Conservation (phyloP, 2,329 filamentous ascomycete species). For the Microdochium trichocladiopsis region DNA sequence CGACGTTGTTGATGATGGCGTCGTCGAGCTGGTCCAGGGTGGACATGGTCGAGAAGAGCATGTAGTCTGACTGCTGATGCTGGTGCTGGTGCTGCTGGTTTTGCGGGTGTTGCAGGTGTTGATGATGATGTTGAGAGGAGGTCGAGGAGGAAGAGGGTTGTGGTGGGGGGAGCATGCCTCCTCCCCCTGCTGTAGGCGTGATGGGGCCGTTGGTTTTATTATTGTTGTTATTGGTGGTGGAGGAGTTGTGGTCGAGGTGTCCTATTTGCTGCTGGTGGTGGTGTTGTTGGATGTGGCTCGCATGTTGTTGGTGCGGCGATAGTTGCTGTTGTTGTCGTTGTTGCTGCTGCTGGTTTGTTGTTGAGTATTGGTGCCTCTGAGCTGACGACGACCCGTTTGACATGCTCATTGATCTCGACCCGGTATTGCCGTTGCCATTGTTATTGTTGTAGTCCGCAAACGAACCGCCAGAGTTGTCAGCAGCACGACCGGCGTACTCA, state of each 20-base stretch:
- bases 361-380: not conserved
- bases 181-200: no score
- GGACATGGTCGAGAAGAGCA: constrained; percentile 26
- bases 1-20: constrained; percentile 23
- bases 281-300: no score
- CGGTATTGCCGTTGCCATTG: not conserved
- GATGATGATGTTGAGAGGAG: no score
- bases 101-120: constrained; percentile 12
- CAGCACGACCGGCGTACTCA: no score
- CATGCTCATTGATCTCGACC: not conserved
- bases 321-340: not conserved
- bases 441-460: not conserved
- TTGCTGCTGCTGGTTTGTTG: not conserved
- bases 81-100: constrained; percentile 12
- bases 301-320: not conserved
- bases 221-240: not conserved
- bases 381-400: not conserved
- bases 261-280: no score
- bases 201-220: not conserved
- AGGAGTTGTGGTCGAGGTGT: not conserved
- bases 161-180: constrained; percentile 5
- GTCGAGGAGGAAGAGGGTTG: constrained; percentile 9
- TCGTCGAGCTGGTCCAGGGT: constrained; percentile 25
- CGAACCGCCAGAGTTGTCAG: not conserved
- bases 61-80: constrained; percentile 16